phyloP scores from a whole-genome alignment of 164 flowering plant genomes.

The Magnolia officinalis region DNA sequence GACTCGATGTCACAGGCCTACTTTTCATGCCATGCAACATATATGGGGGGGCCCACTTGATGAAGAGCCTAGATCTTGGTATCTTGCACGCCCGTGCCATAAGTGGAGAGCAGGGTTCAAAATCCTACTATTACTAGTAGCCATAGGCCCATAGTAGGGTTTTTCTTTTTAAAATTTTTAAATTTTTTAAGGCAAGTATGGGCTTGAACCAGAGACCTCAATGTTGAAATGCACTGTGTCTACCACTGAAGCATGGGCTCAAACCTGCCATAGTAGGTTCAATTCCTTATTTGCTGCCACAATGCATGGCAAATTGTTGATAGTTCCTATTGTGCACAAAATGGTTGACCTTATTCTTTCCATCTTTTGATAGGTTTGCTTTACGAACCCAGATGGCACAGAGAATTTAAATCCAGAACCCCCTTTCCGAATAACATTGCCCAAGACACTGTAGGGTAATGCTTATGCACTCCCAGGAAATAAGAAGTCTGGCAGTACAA shows the following conservation, averaged over 20 bases:
- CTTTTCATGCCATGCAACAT: background rate
- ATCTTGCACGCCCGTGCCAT: no score
- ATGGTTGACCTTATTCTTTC: background rate
- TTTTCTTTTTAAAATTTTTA: no score
- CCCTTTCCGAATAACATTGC: constrained; percentile 77
- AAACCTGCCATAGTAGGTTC: background rate
- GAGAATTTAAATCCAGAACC: constrained; percentile 58
- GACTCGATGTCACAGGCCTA: background rate
- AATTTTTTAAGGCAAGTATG: no score
- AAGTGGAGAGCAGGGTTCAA: no score
- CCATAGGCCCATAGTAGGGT: no score
- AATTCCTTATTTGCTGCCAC: background rate
- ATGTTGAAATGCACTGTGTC: no score
- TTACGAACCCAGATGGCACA: constrained; percentile 67
- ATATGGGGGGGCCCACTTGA: no score
- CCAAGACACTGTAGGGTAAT: constrained; percentile 49
- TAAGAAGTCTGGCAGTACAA: constrained; percentile 29
- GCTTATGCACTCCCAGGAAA: constrained; percentile 61
- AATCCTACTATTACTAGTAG: no score
- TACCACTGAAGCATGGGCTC: no score
- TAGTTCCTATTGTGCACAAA: background rate
- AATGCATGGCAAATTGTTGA: background rate
- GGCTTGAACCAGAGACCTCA: no score
- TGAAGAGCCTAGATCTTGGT: no score
- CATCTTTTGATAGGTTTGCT: constrained; percentile 48